Conservation (phyloP, 305 asterid species). For the Monarda citriodora region DNA sequence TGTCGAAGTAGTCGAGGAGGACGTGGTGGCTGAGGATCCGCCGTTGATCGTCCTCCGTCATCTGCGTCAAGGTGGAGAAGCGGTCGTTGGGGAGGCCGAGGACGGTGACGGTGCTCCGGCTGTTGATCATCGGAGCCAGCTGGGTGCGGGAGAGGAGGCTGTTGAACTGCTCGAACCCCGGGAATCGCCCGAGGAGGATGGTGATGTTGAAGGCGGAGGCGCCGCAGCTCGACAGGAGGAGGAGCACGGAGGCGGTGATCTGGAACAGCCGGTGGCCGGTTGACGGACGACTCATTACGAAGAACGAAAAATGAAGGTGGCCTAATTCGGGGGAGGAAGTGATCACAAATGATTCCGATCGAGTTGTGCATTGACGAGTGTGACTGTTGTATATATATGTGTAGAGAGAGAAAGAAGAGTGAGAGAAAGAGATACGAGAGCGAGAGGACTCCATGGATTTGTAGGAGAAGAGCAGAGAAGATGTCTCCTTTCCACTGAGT, state of each 20-base stretch:
- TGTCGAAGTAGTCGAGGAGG: conserved; percentile 66
- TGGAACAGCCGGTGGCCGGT: neutral
- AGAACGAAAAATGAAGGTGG: conserved; percentile 6
- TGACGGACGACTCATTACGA: conserved; percentile 35
- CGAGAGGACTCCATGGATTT: neutral
- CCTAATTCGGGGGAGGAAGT: neutral
- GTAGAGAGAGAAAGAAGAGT: neutral
- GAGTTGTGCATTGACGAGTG: neutral
- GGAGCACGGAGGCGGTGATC: conserved; percentile 25
- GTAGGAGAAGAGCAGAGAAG: conserved; percentile 22
- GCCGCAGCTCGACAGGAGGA: conserved; percentile 28
- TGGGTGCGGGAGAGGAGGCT: conserved; percentile 35
- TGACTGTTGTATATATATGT: neutral
- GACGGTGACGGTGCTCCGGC: conserved; percentile 50
- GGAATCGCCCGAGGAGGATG: conserved; percentile 35
- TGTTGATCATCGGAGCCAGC: conserved; percentile 41
- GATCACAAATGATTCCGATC: neutral
- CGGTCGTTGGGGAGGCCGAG: conserved; percentile 51
- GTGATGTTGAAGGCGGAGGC: conserved; percentile 61
- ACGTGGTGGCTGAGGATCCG: conserved; percentile 53
- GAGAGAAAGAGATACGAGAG: too few relatives aligned
- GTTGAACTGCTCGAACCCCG: conserved; percentile 55
- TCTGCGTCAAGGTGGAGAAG: conserved; percentile 28
- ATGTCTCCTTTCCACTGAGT: conserved; percentile 27
- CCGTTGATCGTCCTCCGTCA: conserved; percentile 32